Base-by-base conservation (phyloP, 2,329 filamentous ascomycete genomes). In the Aspergillus spinulosporus region DNA sequence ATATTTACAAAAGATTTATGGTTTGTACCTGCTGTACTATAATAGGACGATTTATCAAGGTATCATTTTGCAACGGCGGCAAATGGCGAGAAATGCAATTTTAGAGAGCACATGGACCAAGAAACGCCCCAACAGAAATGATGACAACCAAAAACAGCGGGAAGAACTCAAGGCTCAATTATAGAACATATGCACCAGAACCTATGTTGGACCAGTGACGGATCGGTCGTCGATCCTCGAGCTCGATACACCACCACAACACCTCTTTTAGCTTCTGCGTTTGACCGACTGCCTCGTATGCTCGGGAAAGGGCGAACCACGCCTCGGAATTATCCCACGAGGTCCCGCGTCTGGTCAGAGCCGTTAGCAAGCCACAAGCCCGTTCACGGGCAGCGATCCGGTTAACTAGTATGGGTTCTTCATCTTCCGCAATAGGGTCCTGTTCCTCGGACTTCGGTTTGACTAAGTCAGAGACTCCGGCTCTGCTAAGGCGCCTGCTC, bases 221-320 rank as follows among this genome's bases (percentile, higher is more conserved):
- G 47, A 96, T 83, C 0, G 88, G 90, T 62, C 84, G 85, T 6
- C 85, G 86, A 70, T 99, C 93, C 71, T 97, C 94, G 31, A 99
- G 80, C 74, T 97, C 92, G 9, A 99, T 89, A 66, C 92, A 96
- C 92, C 93, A 97, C 94, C 94, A 97, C 5, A 97, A 81, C 45
- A 92, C 91, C 65, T 94, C 89, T 76, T 92, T 95, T 11, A 94
- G 89, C 78, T 93, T 96, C 37, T 94, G 89, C 1, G 85, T 74
- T 76, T 96, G 90, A 0, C 88, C 89, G 56, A 90, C 89, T 69
- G 92, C 85, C 73, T 99, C 94, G 68, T 97, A 90, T 7, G 90
- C 92, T 60, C 91, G 82, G 0, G 92, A 90, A 34, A 99, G 82
- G 3, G 88, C 84, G 68, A 91, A 93, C 94, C 94, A 99, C 4